Evolutionary conservation across 108 stramenopile genomes (phyloP).

Genomic region (Discostella pseudostelligera): DNA sequence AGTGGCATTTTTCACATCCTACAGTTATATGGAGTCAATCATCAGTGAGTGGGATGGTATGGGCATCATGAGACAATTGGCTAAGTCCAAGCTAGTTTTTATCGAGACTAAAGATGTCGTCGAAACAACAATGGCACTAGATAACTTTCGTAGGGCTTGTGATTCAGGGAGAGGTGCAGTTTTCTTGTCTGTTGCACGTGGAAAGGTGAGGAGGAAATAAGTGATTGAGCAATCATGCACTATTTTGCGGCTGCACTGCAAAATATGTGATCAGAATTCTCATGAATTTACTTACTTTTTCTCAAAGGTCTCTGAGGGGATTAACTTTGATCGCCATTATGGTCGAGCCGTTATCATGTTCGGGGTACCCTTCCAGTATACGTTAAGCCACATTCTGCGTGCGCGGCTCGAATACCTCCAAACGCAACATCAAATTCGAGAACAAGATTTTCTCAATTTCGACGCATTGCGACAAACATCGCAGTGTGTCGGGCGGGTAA

Average conservation of each 20-base stretch:
- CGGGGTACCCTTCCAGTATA: constrained; percentile 99
- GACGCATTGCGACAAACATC: constrained; percentile 93
- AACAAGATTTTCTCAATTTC: constrained; percentile 96
- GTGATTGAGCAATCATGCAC: not conserved
- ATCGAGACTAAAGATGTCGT: constrained; percentile 99
- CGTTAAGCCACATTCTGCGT: constrained; percentile 90
- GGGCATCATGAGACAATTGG: constrained; percentile 87
- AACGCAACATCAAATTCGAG: constrained; percentile 91
- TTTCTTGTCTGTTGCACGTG: constrained; percentile 97
- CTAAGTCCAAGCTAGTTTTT: constrained; percentile 94
- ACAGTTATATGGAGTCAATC: constrained; percentile 97
- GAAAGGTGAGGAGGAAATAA: constrained; percentile 92
- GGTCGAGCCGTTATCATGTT: constrained; percentile 97
- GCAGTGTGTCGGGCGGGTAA: constrained; percentile 95
- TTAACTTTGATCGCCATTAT: constrained; percentile 99
- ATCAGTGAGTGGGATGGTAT: constrained; percentile 94
- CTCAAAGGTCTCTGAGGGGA: constrained; percentile 96
- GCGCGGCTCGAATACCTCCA: constrained; percentile 95
- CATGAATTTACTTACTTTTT: not conserved
- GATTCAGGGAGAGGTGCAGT: constrained; percentile 98
- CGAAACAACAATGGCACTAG: constrained; percentile 96
- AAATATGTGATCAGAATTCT: not conserved
- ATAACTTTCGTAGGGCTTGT: constrained; percentile 96
- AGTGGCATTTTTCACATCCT: constrained; percentile 98
- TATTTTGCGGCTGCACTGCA: too few relatives aligned